Percentiles rank a stretch among this genome's conserved stretches.
Conservation (phyloP, 2,329 filamentous ascomycete genomes). For the Trichocomaceae sp. region DNA sequence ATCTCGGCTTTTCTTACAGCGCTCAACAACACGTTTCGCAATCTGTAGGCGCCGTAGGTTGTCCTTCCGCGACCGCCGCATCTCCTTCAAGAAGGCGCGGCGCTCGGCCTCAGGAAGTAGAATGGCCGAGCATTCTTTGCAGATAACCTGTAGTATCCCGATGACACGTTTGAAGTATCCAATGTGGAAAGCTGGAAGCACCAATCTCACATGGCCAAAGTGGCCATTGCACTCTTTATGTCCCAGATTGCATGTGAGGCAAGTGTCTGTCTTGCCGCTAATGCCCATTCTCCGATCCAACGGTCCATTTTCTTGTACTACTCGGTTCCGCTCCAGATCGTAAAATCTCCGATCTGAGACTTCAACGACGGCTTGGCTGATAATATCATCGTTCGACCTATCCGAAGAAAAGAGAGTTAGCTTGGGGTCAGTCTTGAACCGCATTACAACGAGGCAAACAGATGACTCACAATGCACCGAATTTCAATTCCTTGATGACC, state of each 20-base stretch:
- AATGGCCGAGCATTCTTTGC: constrained; percentile 85
- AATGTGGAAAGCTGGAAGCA: constrained; percentile 89
- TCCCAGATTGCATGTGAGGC: constrained; percentile 74
- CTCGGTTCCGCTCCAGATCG: constrained; percentile 73
- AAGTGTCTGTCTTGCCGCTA: constrained; percentile 73
- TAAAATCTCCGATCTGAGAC: constrained; percentile 92
- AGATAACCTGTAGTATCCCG: constrained; percentile 86
- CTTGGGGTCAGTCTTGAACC: background rate
- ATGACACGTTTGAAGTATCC: constrained; percentile 93
- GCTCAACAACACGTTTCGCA: constrained; percentile 79
- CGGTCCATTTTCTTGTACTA: constrained; percentile 72
- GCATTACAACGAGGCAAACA: background rate
- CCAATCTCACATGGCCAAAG: constrained; percentile 87
- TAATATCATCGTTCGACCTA: constrained; percentile 86
- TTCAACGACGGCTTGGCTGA: constrained; percentile 89
- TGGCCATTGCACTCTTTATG: constrained; percentile 86
- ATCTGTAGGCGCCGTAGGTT: constrained; percentile 78
- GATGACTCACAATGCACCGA: constrained; percentile 70
- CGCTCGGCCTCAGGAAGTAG: constrained; percentile 75
- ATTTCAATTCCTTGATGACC: constrained; percentile 87
- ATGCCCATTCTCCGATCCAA: constrained; percentile 84
- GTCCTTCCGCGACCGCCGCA: constrained; percentile 76
- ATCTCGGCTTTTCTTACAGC: constrained; percentile 77
- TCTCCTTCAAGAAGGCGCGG: constrained; percentile 67
- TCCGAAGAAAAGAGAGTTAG: constrained; percentile 7